Base-by-base conservation (phyloP, 257 asterid species). In the Catharanthus roseus region DNA sequence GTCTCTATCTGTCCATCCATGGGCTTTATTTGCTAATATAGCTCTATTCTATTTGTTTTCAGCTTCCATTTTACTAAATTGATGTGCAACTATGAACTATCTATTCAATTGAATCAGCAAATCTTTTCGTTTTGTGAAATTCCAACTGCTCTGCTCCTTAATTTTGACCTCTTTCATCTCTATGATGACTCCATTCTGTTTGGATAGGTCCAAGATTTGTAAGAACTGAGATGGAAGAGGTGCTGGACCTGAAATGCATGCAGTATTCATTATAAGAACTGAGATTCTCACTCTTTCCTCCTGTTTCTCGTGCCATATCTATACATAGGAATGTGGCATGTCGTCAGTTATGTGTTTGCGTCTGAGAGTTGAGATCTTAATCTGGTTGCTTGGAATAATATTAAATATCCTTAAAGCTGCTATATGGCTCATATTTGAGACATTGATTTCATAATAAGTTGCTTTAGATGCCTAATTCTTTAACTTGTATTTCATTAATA, bases 401-500 rank as follows among this genome's bases (percentile, higher is more conserved):
- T 38, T 44, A 4, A 16, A 12, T 41, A 36, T 11, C 24, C 45
- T 57, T 42, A 36, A 31, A 41, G 18, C 42, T 23, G 33, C 41
- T 5, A 38, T 11, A 18, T 70, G 54, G 33, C 1, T 1, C 8
- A 15, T 57, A 6, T 57, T 55, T 23, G 19, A 42, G 23, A 42
- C 51, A 13, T 23, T 6, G 5, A 54, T 24, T 23, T 13, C 24
- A 13, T n/a, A n/a, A 8, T 33, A 19, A 6, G 18, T 15, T 38
- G 72, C 28, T 38, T 39, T 33, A n/a, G 53, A 10, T n/a, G 4
- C 9, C 18, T 65, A 50, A 24, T 8, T 6, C 5, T 49, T 39
- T 26, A 19, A 11, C 15, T 24, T 50, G n/a, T 39, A 10, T 26
- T 71, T 12, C 45, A 60, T 63, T 53, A 72, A 77, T 88, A 91